Percentiles rank a stretch among this genome's conserved stretches.
phyloP scores from a whole-genome alignment of 2,329 filamentous ascomycete species.

The Cercospora brassicicola region DNA sequence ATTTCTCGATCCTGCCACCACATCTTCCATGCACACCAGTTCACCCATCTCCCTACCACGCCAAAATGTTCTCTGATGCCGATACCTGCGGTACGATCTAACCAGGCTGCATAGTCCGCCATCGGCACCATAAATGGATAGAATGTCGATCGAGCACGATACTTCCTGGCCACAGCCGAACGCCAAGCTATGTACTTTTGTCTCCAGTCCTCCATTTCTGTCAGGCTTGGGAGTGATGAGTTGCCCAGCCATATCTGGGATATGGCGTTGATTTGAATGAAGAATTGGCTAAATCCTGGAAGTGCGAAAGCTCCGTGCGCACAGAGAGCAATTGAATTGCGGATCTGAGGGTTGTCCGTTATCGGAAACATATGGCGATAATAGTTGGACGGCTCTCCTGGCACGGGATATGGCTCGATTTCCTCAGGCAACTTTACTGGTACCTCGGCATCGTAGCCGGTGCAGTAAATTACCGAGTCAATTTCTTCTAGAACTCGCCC shows the following conservation, averaged over 20 bases:
- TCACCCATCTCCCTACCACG: slow-evolving; percentile 25
- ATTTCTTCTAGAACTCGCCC: slow-evolving; percentile 37
- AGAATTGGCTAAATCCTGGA: slow-evolving; percentile 35
- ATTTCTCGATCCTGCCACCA: slow-evolving; percentile 40
- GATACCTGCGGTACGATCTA: slow-evolving; percentile 39
- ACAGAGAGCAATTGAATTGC: slow-evolving; percentile 37
- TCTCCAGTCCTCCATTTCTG: slow-evolving; percentile 36
- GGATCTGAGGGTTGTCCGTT: slow-evolving; percentile 26
- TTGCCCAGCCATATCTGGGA: slow-evolving; percentile 39
- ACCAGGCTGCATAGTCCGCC: slow-evolving; percentile 34
- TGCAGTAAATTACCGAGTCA: slow-evolving; percentile 42
- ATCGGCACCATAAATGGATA: slow-evolving; percentile 28
- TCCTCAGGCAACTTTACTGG: slow-evolving; percentile 12
- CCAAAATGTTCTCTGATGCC: slow-evolving; percentile 39
- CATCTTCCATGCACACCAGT: slow-evolving; percentile 39
- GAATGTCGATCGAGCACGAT: slow-evolving; percentile 25
- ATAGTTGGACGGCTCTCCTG: slow-evolving; percentile 18
- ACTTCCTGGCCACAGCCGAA: slow-evolving; percentile 18
- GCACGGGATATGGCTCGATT: slow-evolving; percentile 16
- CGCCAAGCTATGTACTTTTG: slow-evolving; percentile 22
- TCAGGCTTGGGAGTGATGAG: slow-evolving; percentile 28
- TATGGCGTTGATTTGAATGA: slow-evolving; percentile 36
- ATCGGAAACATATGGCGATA: slow-evolving; percentile 40
- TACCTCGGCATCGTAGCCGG: slow-evolving; percentile 38
- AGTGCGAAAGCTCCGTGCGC: slow-evolving; percentile 30